phyloP scores from a whole-genome alignment of 139 green algal species.

The Closterium sp. region DNA sequence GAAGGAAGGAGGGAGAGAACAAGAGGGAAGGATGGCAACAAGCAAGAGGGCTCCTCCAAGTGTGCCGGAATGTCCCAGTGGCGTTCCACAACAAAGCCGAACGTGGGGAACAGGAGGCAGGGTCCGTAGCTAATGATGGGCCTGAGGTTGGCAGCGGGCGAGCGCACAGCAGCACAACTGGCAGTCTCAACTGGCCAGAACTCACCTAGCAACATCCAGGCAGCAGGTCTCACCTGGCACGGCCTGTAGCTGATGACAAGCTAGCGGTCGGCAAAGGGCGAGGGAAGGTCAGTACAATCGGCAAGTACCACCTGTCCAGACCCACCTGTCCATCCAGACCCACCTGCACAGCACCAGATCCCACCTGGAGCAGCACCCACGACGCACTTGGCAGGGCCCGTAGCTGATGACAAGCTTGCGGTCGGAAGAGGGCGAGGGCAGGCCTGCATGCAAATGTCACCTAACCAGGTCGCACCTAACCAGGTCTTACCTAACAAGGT shows the following conservation, averaged over 20 bases:
- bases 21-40: neutral
- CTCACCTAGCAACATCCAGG: constrained; percentile 56
- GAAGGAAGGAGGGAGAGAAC: neutral
- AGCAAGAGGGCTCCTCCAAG: constrained; percentile 73
- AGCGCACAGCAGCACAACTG: no score
- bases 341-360: no score
- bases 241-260: constrained; percentile 69
- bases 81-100: constrained; percentile 94
- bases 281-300: constrained; percentile 35
- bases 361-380: no score
- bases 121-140: no score
- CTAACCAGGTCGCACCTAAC: no score
- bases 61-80: constrained; percentile 92
- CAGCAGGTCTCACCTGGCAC: constrained; percentile 52
- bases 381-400: constrained; percentile 56
- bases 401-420: constrained; percentile 69
- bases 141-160: no score
- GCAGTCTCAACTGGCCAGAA: neutral
- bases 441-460: no score
- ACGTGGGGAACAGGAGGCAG: constrained; percentile 78
- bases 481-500: neutral
- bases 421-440: constrained; percentile 13
- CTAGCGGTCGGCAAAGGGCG: constrained; percentile 29
- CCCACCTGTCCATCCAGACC: no score
- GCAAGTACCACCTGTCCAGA: no score